Base-by-base conservation (phyloP, 129 eudicot species). In the Tagetes erecta region DNA sequence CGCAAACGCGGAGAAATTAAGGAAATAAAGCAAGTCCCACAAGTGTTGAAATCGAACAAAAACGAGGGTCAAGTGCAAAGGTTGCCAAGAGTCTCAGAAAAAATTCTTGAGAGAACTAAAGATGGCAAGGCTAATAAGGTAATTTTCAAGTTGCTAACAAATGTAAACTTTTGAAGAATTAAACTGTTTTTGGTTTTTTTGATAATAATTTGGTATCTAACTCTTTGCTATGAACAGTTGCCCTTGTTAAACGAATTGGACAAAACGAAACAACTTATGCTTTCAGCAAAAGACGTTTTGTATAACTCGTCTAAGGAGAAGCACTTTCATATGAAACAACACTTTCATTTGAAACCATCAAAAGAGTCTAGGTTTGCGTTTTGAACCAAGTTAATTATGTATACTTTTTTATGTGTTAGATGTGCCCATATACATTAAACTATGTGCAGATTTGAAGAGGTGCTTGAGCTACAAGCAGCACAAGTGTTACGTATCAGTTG, bases 261-360 rank as follows among this genome's bases (percentile, higher is more conserved):
- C 8, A 5, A 11, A 44, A 73, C 41, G 77, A 73, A 73, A 13
- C 45, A 41, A 57, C n/a, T 27, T 27, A 12, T 72, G 44, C 57
- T 72, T 58, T 58, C 67, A 8, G 68, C 57, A 27, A 42, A 41
- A 9, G 67, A 51, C 1, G 64, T 36, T 13, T 5, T 69, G n/a
- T 35, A 34, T 0, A 4, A 50, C 13, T 47, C 39, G 38, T 8
- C 75, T 37, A 36, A 50, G 5, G 14, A 12, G 50, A 53, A 37
- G 64, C 64, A 6, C n/a, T 70, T 70, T 52, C 37, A 9, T 47
- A 1, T 30, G 2, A 31, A 45, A 67, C 20, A 20, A 20, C 64
- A 6, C n/a, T 70, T 70, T 52, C 37, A 9, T 47, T 4, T 30
- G 2, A 31, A 45, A 67, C 20, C 41, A 13, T 66, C n/a, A 27